Evolutionary conservation across 495 filamentous ascomycete genomes (phyloP), one percentile per base, ranked within the genome.

Genomic region (Podospora comata): DNA sequence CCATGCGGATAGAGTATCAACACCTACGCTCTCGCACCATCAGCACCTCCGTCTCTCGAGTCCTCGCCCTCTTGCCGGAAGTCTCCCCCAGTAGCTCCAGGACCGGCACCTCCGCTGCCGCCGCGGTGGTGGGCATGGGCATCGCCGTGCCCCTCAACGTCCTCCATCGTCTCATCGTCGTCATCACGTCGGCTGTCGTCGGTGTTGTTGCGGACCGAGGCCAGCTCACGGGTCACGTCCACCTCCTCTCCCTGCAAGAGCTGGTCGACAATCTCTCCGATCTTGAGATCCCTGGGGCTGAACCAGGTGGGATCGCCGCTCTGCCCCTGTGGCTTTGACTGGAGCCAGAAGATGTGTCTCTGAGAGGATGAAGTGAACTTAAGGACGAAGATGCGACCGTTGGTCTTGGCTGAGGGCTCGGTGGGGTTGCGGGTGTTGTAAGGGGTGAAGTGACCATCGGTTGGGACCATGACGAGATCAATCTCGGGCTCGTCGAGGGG

Each of bases 11-110:
- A 71, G 73, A 72, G 74, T 81, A 80, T 82, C 78, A 83, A 82
- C 80, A 98, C 95, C 95, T 98, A 99, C 95, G 94, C 94, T 96
- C 94, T 86, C 80, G 91, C 96, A 70, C 96, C 95, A 80, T 97
- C 94, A 66, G 92, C 93, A 74, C 96, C 96, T 64, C 94, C 95
- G 74, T 96, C 92, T 78, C 95, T 84, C 30, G 92, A 87, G 68
- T 88, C 88, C 78, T 91, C 88, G 66, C 96, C 96, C 75, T 98
- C 95, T 74, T 95, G 89, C 74, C 94, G 85, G 65, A 96, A 82
- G 79, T 97, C 92, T 48, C 93, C 93, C 13, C 93, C 94, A 0
- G 93, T 95, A 59, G 93, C 92, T 78, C 85, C 93, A 16, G 90
- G 81, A 39, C 92, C 93, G 68, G 93, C 93, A 63, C 93, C 93